Evolutionary conservation across 805 yeast genomes (phyloP).

Genomic region (Lipomyces spencermartinsiae): DNA sequence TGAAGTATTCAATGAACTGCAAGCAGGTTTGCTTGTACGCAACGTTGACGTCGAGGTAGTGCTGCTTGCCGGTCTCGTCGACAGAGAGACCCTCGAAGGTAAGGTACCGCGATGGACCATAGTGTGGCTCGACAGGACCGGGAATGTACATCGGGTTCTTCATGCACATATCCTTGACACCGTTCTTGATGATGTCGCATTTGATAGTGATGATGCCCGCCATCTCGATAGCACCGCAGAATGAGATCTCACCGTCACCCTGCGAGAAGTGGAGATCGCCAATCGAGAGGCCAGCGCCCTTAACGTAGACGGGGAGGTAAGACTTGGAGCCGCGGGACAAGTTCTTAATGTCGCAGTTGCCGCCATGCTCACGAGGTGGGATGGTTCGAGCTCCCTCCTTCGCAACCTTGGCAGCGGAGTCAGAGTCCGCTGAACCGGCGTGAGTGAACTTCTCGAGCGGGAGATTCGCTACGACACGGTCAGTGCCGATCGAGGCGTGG

Average conservation of each 20-base stretch:
- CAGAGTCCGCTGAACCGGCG: slow-evolving; percentile 51
- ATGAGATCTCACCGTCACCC: slow-evolving; percentile 61
- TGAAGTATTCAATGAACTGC: slow-evolving; percentile 56
- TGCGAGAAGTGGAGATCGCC: slow-evolving; percentile 61
- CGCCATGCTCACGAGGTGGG: slow-evolving; percentile 60
- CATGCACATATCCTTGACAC: slow-evolving; percentile 51
- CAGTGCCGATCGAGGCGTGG: slow-evolving; percentile 38
- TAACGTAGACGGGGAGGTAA: slow-evolving; percentile 55
- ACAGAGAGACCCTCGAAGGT: slow-evolving; percentile 63
- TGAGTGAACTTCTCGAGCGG: slow-evolving; percentile 50
- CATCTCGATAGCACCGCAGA: slow-evolving; percentile 63
- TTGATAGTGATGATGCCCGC: slow-evolving; percentile 55
- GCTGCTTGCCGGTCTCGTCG: slow-evolving; percentile 56
- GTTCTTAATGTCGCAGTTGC: slow-evolving; percentile 60
- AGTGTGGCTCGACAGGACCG: slow-evolving; percentile 56
- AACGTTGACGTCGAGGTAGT: slow-evolving; percentile 55
- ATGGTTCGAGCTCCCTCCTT: slow-evolving; percentile 59
- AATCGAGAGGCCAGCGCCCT: slow-evolving; percentile 56
- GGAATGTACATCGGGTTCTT: slow-evolving; percentile 57
- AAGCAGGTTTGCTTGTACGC: slow-evolving; percentile 60
- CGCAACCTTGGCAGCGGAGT: slow-evolving; percentile 45
- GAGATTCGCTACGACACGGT: slow-evolving; percentile 52
- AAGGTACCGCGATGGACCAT: slow-evolving; percentile 56
- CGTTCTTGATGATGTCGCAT: slow-evolving; percentile 52
- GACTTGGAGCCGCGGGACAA: slow-evolving; percentile 57